Evolutionary conservation across 305 asterid species (phyloP).

Genomic region (Plantago coronopus): DNA sequence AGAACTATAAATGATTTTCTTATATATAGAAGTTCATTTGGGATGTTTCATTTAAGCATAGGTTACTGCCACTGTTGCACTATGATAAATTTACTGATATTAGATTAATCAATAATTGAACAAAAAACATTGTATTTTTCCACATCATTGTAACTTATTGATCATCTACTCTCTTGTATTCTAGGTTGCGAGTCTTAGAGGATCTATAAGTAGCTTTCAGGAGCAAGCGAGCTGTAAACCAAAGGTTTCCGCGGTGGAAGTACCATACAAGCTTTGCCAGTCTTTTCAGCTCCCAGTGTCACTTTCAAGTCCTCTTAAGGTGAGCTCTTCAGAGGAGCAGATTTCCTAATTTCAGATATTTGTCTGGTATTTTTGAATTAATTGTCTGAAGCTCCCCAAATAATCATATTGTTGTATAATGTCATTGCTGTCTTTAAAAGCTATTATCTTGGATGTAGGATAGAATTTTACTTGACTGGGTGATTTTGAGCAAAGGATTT

Average conservation of each 20-base stretch:
- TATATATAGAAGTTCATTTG: conserved; percentile 6
- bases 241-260: conserved; percentile 60
- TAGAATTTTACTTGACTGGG: no score
- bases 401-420: neutral
- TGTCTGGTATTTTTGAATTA: conserved; percentile 6
- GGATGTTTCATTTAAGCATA: conserved; percentile 9
- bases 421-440: no score
- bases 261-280: conserved; percentile 76
- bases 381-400: neutral
- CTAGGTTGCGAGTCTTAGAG: conserved; percentile 95
- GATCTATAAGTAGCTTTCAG: conserved; percentile 94
- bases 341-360: conserved; percentile 5
- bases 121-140: neutral
- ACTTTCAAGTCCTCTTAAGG: conserved; percentile 90
- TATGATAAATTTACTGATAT: neutral
- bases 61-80: conserved; percentile 13
- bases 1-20: neutral
- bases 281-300: conserved; percentile 65
- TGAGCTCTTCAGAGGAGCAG: conserved; percentile 25
- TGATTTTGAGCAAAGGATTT: no score
- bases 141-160: neutral
- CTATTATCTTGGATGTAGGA: no score
- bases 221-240: conserved; percentile 92
- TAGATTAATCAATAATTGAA: conserved; percentile 6
- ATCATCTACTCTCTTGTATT: conserved; percentile 22